phyloP scores from a whole-genome alignment of 129 eudicot genomes.

The carrot (Daucus carota) region DNA sequence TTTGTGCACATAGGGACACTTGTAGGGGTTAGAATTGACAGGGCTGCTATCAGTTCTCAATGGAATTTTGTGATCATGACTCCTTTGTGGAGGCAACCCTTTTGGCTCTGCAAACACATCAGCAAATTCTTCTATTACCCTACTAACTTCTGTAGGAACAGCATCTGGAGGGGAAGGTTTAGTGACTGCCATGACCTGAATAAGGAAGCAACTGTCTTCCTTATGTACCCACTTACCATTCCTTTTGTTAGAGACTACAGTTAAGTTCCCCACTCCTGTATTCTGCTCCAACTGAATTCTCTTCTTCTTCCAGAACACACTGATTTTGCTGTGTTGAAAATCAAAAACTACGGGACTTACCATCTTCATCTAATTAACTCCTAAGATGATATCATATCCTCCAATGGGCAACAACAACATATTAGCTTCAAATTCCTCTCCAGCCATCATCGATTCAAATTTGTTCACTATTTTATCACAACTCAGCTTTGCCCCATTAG shows the following conservation, averaged over 20 bases:
- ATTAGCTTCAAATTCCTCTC: background rate
- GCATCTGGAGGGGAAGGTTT: background rate
- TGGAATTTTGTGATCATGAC: no score
- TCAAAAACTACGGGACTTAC: background rate
- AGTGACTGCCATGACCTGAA: background rate
- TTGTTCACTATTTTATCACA: background rate
- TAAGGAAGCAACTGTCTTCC: no score
- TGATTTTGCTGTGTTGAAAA: background rate
- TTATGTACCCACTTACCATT: no score
- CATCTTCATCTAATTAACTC: background rate
- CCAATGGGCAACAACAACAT: background rate
- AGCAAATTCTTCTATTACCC: background rate
- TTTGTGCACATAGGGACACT: no score
- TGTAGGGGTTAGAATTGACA: no score
- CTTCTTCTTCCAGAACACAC: background rate
- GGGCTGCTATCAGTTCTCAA: no score
- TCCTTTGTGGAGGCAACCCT: no score
- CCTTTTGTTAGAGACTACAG: no score
- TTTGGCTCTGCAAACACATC: background rate
- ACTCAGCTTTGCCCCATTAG: background rate
- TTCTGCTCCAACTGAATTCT: no score
- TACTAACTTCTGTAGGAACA: no score
- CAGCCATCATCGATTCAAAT: background rate
- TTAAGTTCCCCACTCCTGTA: no score
- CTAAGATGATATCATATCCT: background rate